Evolutionary conservation across 2,329 filamentous ascomycete species (phyloP), one percentile per base, ranked within the genome.

Genomic region (Phoma sp.): DNA sequence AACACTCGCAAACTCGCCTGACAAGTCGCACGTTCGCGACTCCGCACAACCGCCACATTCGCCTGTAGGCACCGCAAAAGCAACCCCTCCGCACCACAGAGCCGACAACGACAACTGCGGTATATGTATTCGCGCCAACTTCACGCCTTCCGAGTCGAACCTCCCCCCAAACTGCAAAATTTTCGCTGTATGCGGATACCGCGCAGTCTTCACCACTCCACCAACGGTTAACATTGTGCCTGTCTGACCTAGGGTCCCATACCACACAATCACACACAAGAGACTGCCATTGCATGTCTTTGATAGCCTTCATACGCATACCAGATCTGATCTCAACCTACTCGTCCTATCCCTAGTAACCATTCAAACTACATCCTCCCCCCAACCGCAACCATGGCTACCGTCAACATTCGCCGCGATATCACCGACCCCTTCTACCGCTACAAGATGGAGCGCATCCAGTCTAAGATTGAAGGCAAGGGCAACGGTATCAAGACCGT

Each of bases 401-500:
- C 91, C 82, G 85, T 99, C 87, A 99, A 99, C 82, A 93, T 98
- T 81, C 93, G 93, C 80, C 92, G 71, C 75, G 94, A 98, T 90
- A 89, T 96, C 83, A 89, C 89, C 84, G 95, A 99, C 82, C 90
- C 90, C 81, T 99, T 97, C 88, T 99, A 99, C 84, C 95, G 95
- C 79, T 99, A 99, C 88, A 99, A 99, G 88, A 99, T 99, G 95
- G 95, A 98, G 83, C 89, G 88, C 71, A 84, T 99, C 76, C 92
- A 96, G 84, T 96, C 95, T 78, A 99, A 99, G 85, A 96, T 99
- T 72, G 95, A 99, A 82, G 95, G 95, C 81, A 99, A 99, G 82
- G 95, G 95, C 68, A 99, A 99, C 82, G 95, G 95, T 76, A 99
- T 99, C 87, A 99, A 99, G 85, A 99, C 78, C 71, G 95, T 99